Conservation (phyloP, 108 stramenopile genomes). For the Cyclotella baltica region DNA sequence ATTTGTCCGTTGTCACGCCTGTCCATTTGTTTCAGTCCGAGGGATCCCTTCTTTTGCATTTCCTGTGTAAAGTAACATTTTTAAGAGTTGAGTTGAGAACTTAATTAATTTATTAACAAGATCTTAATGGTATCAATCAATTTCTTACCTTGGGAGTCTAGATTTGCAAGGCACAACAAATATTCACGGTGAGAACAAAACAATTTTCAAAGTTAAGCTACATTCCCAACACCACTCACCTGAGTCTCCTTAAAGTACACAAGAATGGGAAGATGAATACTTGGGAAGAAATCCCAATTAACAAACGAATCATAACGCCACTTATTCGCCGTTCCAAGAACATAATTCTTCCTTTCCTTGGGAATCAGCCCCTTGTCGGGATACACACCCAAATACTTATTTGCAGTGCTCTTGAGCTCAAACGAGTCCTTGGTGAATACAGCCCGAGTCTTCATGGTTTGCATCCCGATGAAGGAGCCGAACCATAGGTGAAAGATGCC, state of each 20-base stretch:
- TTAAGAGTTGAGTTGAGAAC: neutral
- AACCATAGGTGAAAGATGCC: conserved; percentile 52
- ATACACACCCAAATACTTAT: conserved; percentile 42
- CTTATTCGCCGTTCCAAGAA: conserved; percentile 47
- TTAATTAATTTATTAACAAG: neutral
- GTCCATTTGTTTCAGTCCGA: conserved; percentile 53
- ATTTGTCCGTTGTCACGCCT: conserved; percentile 52
- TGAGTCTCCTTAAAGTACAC: conserved; percentile 63
- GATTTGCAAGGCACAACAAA: neutral
- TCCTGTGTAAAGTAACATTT: conserved; percentile 14
- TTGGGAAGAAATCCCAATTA: conserved; percentile 61
- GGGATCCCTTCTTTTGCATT: conserved; percentile 55
- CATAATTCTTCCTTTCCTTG: conserved; percentile 49
- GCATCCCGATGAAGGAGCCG: conserved; percentile 50
- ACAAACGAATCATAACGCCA: conserved; percentile 49
- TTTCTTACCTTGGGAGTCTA: conserved; percentile 45
- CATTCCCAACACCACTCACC: neutral
- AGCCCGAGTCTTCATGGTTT: conserved; percentile 54
- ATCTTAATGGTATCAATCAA: neutral
- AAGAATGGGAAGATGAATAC: conserved; percentile 49
- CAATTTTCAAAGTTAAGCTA: neutral
- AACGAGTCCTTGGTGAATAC: conserved; percentile 47
- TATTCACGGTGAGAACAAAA: neutral
- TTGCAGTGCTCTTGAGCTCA: conserved; percentile 44
- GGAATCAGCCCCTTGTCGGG: conserved; percentile 43